phyloP scores from a whole-genome alignment of 208 protist genomes.

The Trypanosoma theileri region DNA sequence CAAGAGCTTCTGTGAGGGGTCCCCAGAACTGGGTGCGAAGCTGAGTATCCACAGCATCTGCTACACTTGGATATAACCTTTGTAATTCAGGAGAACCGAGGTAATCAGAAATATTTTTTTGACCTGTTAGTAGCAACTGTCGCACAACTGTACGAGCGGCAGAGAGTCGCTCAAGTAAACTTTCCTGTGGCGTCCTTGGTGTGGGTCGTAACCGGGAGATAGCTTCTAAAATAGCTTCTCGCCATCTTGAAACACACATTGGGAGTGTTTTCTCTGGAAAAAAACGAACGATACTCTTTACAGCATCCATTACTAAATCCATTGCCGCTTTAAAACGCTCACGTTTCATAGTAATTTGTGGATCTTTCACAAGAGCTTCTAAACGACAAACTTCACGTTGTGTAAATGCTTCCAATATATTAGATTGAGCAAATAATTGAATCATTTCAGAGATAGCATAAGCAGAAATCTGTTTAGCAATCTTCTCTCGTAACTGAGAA shows the following conservation, averaged over 20 bases:
- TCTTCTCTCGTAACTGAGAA: conserved; percentile 10
- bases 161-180: conserved; percentile 31
- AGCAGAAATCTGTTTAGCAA: conserved; percentile 18
- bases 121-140: conserved; percentile 33
- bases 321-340: conserved; percentile 24
- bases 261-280: conserved; percentile 50
- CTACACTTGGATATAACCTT: conserved; percentile 36
- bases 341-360: conserved; percentile 7
- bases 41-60: conserved; percentile 19
- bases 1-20: conserved; percentile 40
- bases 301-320: conserved; percentile 17
- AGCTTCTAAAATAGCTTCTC: conserved; percentile 27
- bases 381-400: conserved; percentile 22
- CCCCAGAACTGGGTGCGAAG: conserved; percentile 46
- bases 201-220: conserved; percentile 26
- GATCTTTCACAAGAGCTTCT: conserved; percentile 3
- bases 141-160: conserved; percentile 16
- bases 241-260: conserved; percentile 45
- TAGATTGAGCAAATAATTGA: conserved; percentile 15
- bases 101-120: conserved; percentile 42
- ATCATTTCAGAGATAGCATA: conserved; percentile 18
- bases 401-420: conserved; percentile 28
- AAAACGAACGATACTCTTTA: conserved; percentile 44
- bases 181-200: conserved; percentile 6
- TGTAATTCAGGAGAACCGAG: conserved; percentile 34